phyloP scores from a whole-genome alignment of 305 asterid genomes.

The Caryopteris hybrid region DNA sequence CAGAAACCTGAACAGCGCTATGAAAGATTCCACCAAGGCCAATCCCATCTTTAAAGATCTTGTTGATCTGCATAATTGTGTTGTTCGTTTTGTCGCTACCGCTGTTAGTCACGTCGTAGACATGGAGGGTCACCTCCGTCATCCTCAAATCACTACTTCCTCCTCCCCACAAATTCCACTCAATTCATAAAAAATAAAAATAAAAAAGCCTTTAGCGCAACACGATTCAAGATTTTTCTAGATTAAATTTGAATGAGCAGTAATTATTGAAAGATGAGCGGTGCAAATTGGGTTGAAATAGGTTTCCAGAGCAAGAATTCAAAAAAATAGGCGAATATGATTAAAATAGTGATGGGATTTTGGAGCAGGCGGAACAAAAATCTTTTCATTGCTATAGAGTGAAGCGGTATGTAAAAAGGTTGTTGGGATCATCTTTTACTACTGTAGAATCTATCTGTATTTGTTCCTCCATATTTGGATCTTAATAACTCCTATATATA shows the following conservation, averaged over 20 bases:
- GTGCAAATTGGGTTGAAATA: not conserved
- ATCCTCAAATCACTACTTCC: slow-evolving; percentile 38
- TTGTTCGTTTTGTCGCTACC: slow-evolving; percentile 87
- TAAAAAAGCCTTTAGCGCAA: too few relatives aligned
- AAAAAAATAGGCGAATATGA: slow-evolving; percentile 8
- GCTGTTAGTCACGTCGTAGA: slow-evolving; percentile 90
- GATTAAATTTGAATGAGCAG: slow-evolving; percentile 11
- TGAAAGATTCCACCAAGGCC: slow-evolving; percentile 97
- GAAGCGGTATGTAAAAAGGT: not conserved
- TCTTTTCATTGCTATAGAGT: too few relatives aligned
- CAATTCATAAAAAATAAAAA: too few relatives aligned
- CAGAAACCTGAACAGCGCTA: slow-evolving; percentile 94
- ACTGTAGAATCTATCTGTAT: slow-evolving; percentile 2
- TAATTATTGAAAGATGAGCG: slow-evolving; percentile 9
- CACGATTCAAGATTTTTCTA: not conserved
- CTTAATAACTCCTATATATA: too few relatives aligned
- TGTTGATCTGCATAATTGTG: slow-evolving; percentile 93
- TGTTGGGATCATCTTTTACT: not conserved
- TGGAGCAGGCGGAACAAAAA: slow-evolving; percentile 11
- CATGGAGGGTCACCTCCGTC: slow-evolving; percentile 94
- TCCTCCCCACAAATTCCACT: slow-evolving; percentile 17
- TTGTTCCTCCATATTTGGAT: too few relatives aligned
- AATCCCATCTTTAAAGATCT: slow-evolving; percentile 92
- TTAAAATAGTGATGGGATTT: slow-evolving; percentile 6
- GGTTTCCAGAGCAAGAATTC: not conserved